These are phyloP conservation scores for Cercospora janseana DNA, from an alignment of 2,329 filamentous ascomycete species.

Conservation along the genomic window DNA sequence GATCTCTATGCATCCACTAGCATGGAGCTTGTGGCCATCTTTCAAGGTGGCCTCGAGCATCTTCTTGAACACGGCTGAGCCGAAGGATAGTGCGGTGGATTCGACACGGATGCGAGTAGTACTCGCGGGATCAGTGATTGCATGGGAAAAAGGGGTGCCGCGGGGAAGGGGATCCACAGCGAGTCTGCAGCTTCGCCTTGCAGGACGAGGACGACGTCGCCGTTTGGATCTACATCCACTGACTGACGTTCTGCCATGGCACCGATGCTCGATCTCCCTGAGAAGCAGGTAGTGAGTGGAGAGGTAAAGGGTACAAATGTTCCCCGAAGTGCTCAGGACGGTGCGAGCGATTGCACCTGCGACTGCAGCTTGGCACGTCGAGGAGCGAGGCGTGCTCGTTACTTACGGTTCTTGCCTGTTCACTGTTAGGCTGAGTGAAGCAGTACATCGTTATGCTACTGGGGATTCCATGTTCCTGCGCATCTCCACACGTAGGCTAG, in stretches of 20 bases:
- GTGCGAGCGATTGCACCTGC: too few relatives aligned
- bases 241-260: not conserved
- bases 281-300: too few relatives aligned
- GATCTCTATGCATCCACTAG: conserved; percentile 3
- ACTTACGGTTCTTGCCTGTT: too few relatives aligned
- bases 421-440: too few relatives aligned
- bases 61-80: conserved; percentile 18
- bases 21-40: not conserved
- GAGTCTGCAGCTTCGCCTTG: not conserved
- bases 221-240: conserved; percentile 42
- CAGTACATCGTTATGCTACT: too few relatives aligned
- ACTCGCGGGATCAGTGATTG: not conserved
- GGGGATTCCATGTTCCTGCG: too few relatives aligned
- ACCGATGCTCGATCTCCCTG: too few relatives aligned
- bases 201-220: conserved; percentile 12
- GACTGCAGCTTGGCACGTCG: too few relatives aligned
- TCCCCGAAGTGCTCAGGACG: too few relatives aligned
- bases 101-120: conserved; percentile 12
- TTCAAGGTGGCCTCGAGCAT: conserved; percentile 9
- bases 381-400: too few relatives aligned
- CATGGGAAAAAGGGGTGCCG: not conserved
- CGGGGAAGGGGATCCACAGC: not conserved
- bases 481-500: too few relatives aligned
- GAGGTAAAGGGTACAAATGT: too few relatives aligned
- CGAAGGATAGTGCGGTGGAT: conserved; percentile 14